phyloP scores from a whole-genome alignment of 441 rosid species.

The Jatropha multifida region DNA sequence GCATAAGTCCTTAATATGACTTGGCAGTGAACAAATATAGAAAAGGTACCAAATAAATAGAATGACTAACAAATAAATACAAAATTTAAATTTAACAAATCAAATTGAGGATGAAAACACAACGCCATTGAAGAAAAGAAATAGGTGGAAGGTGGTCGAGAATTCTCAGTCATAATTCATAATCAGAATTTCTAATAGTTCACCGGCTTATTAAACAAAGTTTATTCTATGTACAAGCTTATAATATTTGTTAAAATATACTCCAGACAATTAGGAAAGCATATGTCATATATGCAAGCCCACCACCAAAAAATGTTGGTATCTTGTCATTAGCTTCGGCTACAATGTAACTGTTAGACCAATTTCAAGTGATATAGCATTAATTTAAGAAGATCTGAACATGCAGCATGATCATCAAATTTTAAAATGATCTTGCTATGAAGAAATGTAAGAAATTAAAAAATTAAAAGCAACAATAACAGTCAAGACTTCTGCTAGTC shows the following conservation, averaged over 20 bases:
- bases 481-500: not conserved
- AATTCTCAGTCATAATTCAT: not conserved
- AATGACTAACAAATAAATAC: slow-evolving; percentile 2
- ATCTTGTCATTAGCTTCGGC: not conserved
- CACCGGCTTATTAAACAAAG: not conserved
- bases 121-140: not conserved
- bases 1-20: slow-evolving; percentile 71
- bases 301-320: not conserved
- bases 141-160: not conserved
- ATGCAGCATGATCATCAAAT: not conserved
- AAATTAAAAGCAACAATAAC: not conserved
- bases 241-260: not conserved
- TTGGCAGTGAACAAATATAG: slow-evolving; percentile 24
- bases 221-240: not conserved
- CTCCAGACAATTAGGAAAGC: not conserved
- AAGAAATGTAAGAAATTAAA: not conserved
- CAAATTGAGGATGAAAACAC: not conserved
- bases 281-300: not conserved
- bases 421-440: not conserved
- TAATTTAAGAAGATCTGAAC: not conserved
- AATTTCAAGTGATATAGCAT: not conserved
- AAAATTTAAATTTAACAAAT: not conserved
- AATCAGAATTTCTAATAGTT: not conserved
- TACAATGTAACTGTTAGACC: not conserved
- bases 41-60: not conserved